Conservation (phyloP, 768 basidiomycete species). For the Filobasidium wieringae region DNA sequence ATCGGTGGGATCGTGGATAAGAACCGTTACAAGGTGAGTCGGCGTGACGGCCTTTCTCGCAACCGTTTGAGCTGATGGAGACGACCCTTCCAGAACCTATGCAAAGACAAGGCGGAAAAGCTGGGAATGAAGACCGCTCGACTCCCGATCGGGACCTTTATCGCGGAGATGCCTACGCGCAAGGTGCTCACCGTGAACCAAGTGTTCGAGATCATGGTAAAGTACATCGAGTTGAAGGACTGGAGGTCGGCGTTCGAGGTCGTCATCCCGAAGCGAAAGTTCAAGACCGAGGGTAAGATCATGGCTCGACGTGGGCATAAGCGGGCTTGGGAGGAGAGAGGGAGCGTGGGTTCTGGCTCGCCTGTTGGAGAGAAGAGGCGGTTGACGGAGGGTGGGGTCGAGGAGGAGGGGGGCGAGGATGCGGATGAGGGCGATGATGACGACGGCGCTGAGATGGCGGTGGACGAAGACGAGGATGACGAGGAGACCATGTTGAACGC, state of each 20-base stretch:
- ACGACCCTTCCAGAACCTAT: conserved; percentile 54
- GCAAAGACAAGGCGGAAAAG: conserved; percentile 67
- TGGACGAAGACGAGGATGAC: background rate
- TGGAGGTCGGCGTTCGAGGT: conserved; percentile 78
- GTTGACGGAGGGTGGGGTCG: conserved; percentile 3
- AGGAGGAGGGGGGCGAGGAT: conserved; percentile 17
- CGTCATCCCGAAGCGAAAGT: conserved; percentile 89
- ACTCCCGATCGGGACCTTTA: conserved; percentile 85
- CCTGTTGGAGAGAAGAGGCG: conserved; percentile 5
- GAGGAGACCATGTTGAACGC: background rate
- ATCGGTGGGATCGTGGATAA: conserved; percentile 93
- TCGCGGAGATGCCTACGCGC: conserved; percentile 70
- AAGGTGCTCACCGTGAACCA: conserved; percentile 92
- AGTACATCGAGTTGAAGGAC: conserved; percentile 71
- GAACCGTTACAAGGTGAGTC: conserved; percentile 78
- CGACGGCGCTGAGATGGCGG: background rate
- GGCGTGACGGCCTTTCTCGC: background rate
- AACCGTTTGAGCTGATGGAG: background rate
- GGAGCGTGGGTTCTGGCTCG: background rate
- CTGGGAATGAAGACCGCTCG: conserved; percentile 71
- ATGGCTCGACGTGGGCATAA: background rate
- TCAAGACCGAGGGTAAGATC: conserved; percentile 45
- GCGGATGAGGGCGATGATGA: conserved; percentile 17
- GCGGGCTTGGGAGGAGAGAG: conserved; percentile 3
- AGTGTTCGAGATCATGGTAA: conserved; percentile 79